phyloP scores from a whole-genome alignment of 495 filamentous ascomycete genomes.

The Apiosordaria backusii region DNA sequence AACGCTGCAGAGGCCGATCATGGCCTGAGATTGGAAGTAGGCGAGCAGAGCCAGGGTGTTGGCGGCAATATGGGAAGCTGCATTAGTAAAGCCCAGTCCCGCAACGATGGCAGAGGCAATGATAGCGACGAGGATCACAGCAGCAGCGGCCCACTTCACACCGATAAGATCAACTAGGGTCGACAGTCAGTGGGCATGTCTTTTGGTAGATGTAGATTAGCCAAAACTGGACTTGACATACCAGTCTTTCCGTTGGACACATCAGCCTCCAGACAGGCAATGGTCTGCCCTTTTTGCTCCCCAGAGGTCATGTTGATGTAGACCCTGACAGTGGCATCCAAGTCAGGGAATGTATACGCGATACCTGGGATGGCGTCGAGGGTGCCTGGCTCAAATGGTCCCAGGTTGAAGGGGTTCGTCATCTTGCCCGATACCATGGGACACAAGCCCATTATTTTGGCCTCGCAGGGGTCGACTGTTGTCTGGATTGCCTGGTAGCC shows the following conservation, averaged over 20 bases:
- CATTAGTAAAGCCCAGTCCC: conserved; percentile 88
- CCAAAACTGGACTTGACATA: conserved; percentile 12
- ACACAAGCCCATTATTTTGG: conserved; percentile 72
- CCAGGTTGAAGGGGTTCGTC: conserved; percentile 65
- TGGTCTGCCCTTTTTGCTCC: conserved; percentile 45
- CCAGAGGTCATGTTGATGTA: conserved; percentile 65
- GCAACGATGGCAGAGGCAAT: conserved; percentile 78
- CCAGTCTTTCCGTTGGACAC: conserved; percentile 87
- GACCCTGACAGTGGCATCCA: conserved; percentile 83
- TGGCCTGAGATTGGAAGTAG: conserved; percentile 96
- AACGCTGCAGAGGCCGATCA: conserved; percentile 85
- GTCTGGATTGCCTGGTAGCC: conserved; percentile 65
- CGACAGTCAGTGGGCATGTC: background rate
- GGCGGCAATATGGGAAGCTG: conserved; percentile 90
- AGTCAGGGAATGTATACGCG: conserved; percentile 84
- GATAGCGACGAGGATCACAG: conserved; percentile 80
- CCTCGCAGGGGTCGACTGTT: conserved; percentile 71
- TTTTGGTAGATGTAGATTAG: background rate
- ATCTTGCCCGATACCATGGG: conserved; percentile 89
- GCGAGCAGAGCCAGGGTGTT: conserved; percentile 90
- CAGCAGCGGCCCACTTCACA: conserved; percentile 84
- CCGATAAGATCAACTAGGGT: conserved; percentile 69
- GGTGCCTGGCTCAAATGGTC: conserved; percentile 51
- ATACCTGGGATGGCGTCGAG: conserved; percentile 71
- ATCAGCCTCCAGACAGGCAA: conserved; percentile 85